phyloP scores from a whole-genome alignment of 495 filamentous ascomycete species.

The Penicillium flavigenum region DNA sequence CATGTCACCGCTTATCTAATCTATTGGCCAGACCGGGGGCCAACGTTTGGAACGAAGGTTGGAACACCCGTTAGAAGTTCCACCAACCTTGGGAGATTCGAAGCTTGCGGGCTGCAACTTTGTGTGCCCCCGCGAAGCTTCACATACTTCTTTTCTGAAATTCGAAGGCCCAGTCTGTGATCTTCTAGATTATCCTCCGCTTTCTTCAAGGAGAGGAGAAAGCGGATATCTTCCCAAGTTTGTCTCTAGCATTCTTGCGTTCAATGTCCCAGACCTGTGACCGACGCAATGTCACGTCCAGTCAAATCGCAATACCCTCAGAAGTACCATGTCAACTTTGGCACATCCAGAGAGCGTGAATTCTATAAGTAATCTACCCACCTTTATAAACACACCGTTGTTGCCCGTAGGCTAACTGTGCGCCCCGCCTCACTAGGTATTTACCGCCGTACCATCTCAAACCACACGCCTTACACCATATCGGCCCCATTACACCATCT shows the following conservation, averaged over 20 bases:
- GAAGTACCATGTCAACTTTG: conserved; percentile 8
- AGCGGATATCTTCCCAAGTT: neutral
- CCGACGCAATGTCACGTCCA: conserved; percentile 14
- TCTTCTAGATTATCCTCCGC: neutral
- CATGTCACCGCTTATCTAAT: neutral
- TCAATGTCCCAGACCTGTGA: neutral
- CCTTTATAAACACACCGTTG: neutral
- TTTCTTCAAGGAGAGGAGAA: neutral
- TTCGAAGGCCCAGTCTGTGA: neutral
- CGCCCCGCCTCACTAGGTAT: conserved; percentile 16
- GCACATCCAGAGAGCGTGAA: conserved; percentile 24
- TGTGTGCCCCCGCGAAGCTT: neutral
- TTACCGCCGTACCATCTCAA: conserved; percentile 22
- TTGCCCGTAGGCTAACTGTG: conserved; percentile 5
- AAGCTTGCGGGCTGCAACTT: neutral
- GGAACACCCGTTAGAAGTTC: neutral
- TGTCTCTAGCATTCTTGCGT: neutral
- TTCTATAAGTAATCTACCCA: conserved; percentile 24
- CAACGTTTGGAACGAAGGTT: neutral
- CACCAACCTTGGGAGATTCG: neutral
- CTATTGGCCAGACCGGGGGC: neutral
- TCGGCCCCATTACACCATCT: conserved; percentile 5
- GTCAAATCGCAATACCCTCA: neutral
- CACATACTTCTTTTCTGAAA: neutral
- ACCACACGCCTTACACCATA: conserved; percentile 12